Percentiles rank a stretch among this genome's conserved stretches.
These are phyloP conservation scores for Claviceps maximensis DNA, from an alignment of 2,329 filamentous ascomycete genomes.

Conservation along the genomic window DNA sequence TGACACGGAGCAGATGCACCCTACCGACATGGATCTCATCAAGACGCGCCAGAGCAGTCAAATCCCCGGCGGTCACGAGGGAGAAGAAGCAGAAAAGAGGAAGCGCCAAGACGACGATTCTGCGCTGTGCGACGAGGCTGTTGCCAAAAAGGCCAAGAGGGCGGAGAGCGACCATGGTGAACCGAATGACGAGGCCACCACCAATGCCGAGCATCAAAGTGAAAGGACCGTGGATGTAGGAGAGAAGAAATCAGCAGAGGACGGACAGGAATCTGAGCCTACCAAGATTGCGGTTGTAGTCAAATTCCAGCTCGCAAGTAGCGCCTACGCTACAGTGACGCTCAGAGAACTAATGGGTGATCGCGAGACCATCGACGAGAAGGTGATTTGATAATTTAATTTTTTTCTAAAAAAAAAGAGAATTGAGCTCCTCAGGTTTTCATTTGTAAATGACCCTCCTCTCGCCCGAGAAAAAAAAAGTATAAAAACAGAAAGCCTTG, in stretches of 20 bases:
- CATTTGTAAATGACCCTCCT: too few species aligned
- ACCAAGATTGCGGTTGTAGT: slow-evolving; percentile 51
- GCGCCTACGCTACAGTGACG: slow-evolving; percentile 77
- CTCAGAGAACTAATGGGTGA: slow-evolving; percentile 61
- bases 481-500: background rate
- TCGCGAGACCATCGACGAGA: slow-evolving; percentile 14
- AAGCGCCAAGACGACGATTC: slow-evolving; percentile 7
- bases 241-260: slow-evolving; percentile 12
- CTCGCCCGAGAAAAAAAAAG: too few species aligned
- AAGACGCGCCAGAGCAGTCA: slow-evolving; percentile 18
- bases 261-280: slow-evolving; percentile 9
- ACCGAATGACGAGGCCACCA: background rate
- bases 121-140: background rate
- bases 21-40: slow-evolving; percentile 70
- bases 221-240: slow-evolving; percentile 1
- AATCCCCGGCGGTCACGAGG: slow-evolving; percentile 1
- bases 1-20: slow-evolving; percentile 71
- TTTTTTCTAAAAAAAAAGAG: background rate
- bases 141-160: slow-evolving; percentile 5
- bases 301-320: slow-evolving; percentile 63
- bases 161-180: background rate
- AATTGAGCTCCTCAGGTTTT: too few species aligned
- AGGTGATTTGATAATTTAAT: background rate
- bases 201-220: background rate
- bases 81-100: slow-evolving; percentile 7